Conservation (phyloP, 2,329 filamentous ascomycete species). For the Acarospora socialis region DNA sequence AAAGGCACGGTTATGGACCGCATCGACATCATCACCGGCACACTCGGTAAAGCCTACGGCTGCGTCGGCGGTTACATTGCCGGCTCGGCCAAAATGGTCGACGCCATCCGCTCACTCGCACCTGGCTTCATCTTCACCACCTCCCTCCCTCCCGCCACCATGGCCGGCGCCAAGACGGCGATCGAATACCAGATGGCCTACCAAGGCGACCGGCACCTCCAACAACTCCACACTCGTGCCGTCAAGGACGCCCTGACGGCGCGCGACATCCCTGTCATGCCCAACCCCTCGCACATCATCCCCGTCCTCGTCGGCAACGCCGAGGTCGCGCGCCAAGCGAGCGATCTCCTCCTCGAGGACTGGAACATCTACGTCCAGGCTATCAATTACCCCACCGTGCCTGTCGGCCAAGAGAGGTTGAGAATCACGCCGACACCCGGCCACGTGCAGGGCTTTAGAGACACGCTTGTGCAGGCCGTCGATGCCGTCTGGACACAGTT, state of each 20-base stretch:
- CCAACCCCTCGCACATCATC: slow-evolving; percentile 93
- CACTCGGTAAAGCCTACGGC: slow-evolving; percentile 92
- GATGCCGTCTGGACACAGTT: slow-evolving; percentile 81
- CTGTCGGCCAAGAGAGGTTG: slow-evolving; percentile 91
- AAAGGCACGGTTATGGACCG: slow-evolving; percentile 85
- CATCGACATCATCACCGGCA: slow-evolving; percentile 94
- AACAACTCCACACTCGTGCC: slow-evolving; percentile 90
- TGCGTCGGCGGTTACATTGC: slow-evolving; percentile 98
- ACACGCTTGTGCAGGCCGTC: slow-evolving; percentile 70
- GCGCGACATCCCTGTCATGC: slow-evolving; percentile 86
- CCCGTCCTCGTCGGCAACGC: slow-evolving; percentile 90
- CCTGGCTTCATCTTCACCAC: slow-evolving; percentile 99
- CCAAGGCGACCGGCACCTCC: slow-evolving; percentile 73
- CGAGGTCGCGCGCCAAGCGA: slow-evolving; percentile 79
- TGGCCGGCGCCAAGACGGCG: slow-evolving; percentile 82
- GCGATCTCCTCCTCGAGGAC: slow-evolving; percentile 77
- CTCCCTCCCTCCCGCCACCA: slow-evolving; percentile 84
- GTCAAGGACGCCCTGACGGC: slow-evolving; percentile 73
- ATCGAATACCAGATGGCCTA: slow-evolving; percentile 89
- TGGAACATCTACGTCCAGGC: slow-evolving; percentile 95
- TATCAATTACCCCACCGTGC: slow-evolving; percentile 98
- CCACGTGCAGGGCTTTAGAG: slow-evolving; percentile 70
- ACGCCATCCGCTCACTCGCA: slow-evolving; percentile 84
- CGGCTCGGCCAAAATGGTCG: slow-evolving; percentile 70
- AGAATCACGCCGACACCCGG: slow-evolving; percentile 93